Evolutionary conservation across 2,329 filamentous ascomycete species (phyloP).

Genomic region (Alternaria tenuissima): DNA sequence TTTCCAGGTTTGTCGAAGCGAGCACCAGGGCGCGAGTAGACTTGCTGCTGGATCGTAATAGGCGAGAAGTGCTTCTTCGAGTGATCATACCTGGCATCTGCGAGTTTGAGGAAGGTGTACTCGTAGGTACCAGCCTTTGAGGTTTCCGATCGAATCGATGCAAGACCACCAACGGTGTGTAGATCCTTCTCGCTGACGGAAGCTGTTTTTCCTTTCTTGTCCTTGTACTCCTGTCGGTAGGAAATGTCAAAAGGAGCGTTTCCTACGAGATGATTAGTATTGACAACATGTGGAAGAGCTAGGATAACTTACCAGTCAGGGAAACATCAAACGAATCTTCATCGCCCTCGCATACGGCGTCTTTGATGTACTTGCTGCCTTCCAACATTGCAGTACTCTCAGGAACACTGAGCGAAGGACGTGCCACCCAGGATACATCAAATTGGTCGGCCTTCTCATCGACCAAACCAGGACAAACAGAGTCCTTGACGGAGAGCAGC

Average conservation of each 20-base stretch:
- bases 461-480: slow-evolving; percentile 81
- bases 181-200: slow-evolving; percentile 72
- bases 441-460: slow-evolving; percentile 79
- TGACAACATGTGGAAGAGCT: background rate
- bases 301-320: slow-evolving; percentile 69
- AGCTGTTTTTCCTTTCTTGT: slow-evolving; percentile 66
- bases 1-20: slow-evolving; percentile 86
- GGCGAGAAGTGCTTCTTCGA: slow-evolving; percentile 71
- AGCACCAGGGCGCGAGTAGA: slow-evolving; percentile 84
- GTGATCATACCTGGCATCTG: slow-evolving; percentile 85
- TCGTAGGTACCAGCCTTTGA: slow-evolving; percentile 81
- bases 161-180: slow-evolving; percentile 77
- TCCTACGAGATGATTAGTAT: slow-evolving; percentile 58
- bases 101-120: slow-evolving; percentile 84
- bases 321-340: slow-evolving; percentile 86
- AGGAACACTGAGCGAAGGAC: slow-evolving; percentile 74
- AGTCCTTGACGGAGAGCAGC: slow-evolving; percentile 78
- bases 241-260: slow-evolving; percentile 82
- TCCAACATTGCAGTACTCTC: slow-evolving; percentile 67
- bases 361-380: slow-evolving; percentile 70
- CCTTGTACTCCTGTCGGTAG: slow-evolving; percentile 80
- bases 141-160: slow-evolving; percentile 87
- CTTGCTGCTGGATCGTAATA: slow-evolving; percentile 78
- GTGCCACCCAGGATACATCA: slow-evolving; percentile 82
- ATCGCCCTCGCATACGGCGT: slow-evolving; percentile 91